Conservation (phyloP, 352 stramenopile species). For the Phytopythium chamaehyphon region DNA sequence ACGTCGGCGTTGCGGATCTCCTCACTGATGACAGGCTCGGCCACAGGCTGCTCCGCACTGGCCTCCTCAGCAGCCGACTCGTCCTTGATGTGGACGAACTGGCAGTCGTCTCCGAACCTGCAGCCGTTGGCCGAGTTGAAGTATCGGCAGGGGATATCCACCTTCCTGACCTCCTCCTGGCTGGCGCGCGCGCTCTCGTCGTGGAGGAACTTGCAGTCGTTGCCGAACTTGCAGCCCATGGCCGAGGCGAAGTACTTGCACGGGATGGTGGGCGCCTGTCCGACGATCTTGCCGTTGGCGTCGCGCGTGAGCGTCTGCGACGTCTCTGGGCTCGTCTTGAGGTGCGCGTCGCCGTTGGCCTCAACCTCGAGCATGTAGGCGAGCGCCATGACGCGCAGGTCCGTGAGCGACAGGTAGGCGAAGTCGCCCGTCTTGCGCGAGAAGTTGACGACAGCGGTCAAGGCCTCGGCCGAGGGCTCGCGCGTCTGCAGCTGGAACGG, state of each 20-base stretch:
- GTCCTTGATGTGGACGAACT: conserved; percentile 59
- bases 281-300: conserved; percentile 65
- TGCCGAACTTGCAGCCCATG: conserved; percentile 79
- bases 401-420: conserved; percentile 75
- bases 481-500: conserved; percentile 76
- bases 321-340: conserved; percentile 66
- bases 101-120: conserved; percentile 66
- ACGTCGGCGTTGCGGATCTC: conserved; percentile 73
- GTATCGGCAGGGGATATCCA: conserved; percentile 70
- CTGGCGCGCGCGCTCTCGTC: conserved; percentile 27
- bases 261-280: conserved; percentile 40
- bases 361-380: conserved; percentile 85
- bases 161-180: conserved; percentile 36
- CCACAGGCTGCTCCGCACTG: conserved; percentile 15
- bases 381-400: conserved; percentile 86
- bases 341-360: conserved; percentile 56
- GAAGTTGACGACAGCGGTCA: conserved; percentile 79
- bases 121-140: conserved; percentile 75
- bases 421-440: conserved; percentile 86
- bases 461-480: conserved; percentile 74
- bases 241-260: conserved; percentile 80
- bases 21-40: conserved; percentile 36
- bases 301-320: conserved; percentile 62
- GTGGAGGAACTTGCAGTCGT: conserved; percentile 81
- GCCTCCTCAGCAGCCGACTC: conserved; percentile 22